Evolutionary conservation across 73 alveolate genomes (phyloP).

Genomic region (Tetrahymena malaccensis): DNA sequence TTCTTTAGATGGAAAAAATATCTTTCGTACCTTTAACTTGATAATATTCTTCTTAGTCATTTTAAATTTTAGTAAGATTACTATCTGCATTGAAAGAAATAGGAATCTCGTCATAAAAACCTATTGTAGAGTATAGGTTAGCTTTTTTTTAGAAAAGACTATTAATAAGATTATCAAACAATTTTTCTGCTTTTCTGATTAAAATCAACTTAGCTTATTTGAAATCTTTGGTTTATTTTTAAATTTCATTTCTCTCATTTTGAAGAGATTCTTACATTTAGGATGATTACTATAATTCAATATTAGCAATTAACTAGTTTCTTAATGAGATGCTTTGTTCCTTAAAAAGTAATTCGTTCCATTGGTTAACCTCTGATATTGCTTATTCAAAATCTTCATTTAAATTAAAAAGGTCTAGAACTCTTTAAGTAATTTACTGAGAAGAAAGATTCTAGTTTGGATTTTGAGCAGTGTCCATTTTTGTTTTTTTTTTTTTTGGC

Average conservation of each 20-base stretch:
- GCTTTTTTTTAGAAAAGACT: not conserved
- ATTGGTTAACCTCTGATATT: not conserved
- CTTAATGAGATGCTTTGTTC: not conserved
- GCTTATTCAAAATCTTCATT: not conserved
- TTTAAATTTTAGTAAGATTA: not conserved
- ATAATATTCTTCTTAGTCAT: not conserved
- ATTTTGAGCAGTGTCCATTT: no score
- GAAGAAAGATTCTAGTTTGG: no score
- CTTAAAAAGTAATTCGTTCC: not conserved
- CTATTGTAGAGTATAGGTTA: not conserved
- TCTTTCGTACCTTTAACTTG: not conserved
- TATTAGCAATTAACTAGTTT: no score
- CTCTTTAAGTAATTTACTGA: no score
- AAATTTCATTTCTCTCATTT: no score
- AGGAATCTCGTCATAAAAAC: not conserved
- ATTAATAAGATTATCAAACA: not conserved
- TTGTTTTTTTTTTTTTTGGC: no score
- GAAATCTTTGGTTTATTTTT: no score
- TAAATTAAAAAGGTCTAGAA: no score
- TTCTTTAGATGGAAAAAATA: not conserved
- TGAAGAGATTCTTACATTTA: not conserved
- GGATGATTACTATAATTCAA: not conserved
- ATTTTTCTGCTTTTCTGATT: not conserved
- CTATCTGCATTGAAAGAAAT: not conserved
- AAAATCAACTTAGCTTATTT: not conserved